A percentile compares a stretch with the other conserved stretches of the same genome.
Conservation (phyloP, 23 red algal genomes). For the Gracilaria domingensis region DNA sequence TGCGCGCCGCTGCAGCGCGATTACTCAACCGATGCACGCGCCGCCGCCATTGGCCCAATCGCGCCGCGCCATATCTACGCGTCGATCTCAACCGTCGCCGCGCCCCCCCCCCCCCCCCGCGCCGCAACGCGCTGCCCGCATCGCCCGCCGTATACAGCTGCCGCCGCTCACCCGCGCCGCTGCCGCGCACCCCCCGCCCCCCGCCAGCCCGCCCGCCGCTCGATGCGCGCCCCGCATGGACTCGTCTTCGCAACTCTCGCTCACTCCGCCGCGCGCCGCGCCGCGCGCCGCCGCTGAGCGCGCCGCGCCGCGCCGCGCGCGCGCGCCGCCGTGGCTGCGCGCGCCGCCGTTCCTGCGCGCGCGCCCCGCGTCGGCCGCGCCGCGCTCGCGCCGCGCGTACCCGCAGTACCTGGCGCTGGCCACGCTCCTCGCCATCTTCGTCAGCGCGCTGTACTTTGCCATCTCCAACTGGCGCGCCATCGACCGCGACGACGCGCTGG, state of each 20-base stretch:
- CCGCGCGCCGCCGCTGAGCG: not conserved
- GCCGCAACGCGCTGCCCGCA: not conserved
- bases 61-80: no score
- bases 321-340: not conserved
- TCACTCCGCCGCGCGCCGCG: not conserved
- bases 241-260: not conserved
- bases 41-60: no score
- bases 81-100: not conserved
- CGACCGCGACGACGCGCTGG: no score
- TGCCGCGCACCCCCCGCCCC: not conserved
- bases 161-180: not conserved
- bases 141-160: no score
- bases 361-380: not conserved
- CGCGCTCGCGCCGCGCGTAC: constrained; percentile 14
- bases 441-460: constrained; percentile 2
- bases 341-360: not conserved
- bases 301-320: constrained; percentile 2
- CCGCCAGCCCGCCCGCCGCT: not conserved
- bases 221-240: not conserved
- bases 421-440: not conserved
- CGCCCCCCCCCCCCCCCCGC: not conserved
- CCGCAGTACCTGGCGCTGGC: constrained; percentile 9
- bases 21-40: constrained; percentile 4
- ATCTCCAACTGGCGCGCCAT: constrained; percentile 26
- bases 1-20: not conserved